Evolutionary conservation across 2,329 filamentous ascomycete species (phyloP), one percentile per base, ranked within the genome.

Genomic region (Xylaria sp.): DNA sequence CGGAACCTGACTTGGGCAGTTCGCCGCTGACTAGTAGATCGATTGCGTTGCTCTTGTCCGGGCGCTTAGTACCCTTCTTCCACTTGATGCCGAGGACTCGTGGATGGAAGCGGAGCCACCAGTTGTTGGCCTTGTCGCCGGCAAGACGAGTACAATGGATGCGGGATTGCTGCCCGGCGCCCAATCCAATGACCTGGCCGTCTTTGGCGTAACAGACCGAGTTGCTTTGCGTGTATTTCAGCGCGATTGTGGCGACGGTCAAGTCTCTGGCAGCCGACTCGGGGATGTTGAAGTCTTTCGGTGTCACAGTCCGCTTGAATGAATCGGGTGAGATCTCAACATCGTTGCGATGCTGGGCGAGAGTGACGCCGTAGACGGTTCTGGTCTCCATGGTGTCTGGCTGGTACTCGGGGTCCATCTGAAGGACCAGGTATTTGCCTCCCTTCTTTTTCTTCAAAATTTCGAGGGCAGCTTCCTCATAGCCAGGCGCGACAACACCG

Each of bases 151-250:
- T 99, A 89, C 96, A 99, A 87, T 99, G 96, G 75, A 99, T 99
- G 74, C 96, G 92, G 70, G 93, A 97, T 84, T 99, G 96, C 82
- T 99, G 96, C 68, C 96, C 96, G 63, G 96, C 96, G 72, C 96
- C 96, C 64, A 99, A 90, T 72, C 96, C 96, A 75, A 99, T 87
- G 76, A 98, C 88, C 82, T 98, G 96, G 56, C 96, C 96, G 76
- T 97, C 94, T 71, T 93, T 86, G 63, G 96, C 94, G 79, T 98
- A 99, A 88, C 95, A 98, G 72, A 99, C 96, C 30, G 94, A 97
- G 88, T 99, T 99, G 79, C 94, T 97, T 83, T 99, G 94, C 1
- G 96, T 99, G 85, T 97, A 99, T 84, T 99, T 99, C 76, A 98
- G 87, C 39, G 96, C 94, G 78, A 99, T 97, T 64, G 96, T 99